These are phyloP conservation scores for Solanum pinnatisectum DNA, from an alignment of 257 asterid species.

Conservation along the genomic window DNA sequence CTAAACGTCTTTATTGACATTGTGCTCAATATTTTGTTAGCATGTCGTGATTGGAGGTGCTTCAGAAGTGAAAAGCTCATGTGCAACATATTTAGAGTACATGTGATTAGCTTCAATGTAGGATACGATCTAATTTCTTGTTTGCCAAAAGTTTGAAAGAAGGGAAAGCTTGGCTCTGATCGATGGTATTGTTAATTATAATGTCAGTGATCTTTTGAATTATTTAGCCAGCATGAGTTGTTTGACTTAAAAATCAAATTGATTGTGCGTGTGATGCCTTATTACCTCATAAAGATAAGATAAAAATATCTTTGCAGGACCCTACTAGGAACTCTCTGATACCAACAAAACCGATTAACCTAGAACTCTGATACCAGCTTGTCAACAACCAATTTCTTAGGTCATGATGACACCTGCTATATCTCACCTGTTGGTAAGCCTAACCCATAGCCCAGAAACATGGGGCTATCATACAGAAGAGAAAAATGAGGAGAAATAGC, in stretches of 20 bases:
- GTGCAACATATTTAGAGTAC: too few relatives aligned
- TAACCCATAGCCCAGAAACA: too few relatives aligned
- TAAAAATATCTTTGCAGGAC: not conserved
- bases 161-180: not conserved
- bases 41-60: too few relatives aligned
- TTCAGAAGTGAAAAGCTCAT: too few relatives aligned
- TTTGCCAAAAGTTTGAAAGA: not conserved
- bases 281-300: not conserved
- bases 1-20: not conserved
- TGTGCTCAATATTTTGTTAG: not conserved
- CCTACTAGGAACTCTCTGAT: too few relatives aligned
- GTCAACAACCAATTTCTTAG: not conserved
- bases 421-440: not conserved
- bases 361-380: not conserved
- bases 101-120: too few relatives aligned
- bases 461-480: accelerated
- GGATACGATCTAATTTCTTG: too few relatives aligned
- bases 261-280: not conserved
- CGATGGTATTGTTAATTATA: not conserved
- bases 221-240: too few relatives aligned
- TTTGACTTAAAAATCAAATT: not conserved
- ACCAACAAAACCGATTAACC: accelerated
- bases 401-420: not conserved
- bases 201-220: too few relatives aligned
- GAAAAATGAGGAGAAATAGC: not conserved